Evolutionary conservation across 495 filamentous ascomycete genomes (phyloP).

Genomic region (Podospora sp.): DNA sequence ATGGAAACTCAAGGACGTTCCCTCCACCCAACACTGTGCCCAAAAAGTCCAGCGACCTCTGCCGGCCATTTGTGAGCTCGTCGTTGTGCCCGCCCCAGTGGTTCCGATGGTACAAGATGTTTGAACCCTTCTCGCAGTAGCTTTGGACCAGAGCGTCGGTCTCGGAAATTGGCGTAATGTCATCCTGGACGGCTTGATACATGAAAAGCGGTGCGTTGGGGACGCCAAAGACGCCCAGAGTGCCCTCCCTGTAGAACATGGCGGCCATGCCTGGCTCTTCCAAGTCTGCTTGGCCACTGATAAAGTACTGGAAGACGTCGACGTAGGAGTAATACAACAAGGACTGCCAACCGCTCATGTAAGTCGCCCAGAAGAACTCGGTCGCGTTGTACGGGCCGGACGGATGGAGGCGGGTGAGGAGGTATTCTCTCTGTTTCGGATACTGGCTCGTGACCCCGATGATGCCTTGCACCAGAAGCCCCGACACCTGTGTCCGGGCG

Average conservation of each 20-base stretch:
- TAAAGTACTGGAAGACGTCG: conserved; percentile 47
- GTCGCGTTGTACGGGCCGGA: conserved; percentile 29
- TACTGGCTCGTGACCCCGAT: conserved; percentile 34
- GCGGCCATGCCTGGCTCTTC: conserved; percentile 25
- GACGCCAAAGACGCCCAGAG: conserved; percentile 45
- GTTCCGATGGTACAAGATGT: conserved; percentile 50
- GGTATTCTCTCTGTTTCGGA: conserved; percentile 29
- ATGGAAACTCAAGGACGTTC: conserved; percentile 5
- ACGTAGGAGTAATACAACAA: conserved; percentile 35
- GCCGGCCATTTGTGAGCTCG: conserved; percentile 31
- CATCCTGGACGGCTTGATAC: conserved; percentile 56
- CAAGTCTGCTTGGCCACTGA: conserved; percentile 38
- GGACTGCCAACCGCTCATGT: conserved; percentile 32
- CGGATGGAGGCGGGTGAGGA: conserved; percentile 31
- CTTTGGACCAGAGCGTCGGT: conserved; percentile 47
- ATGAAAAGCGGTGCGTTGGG: conserved; percentile 50
- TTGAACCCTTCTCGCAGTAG: conserved; percentile 43
- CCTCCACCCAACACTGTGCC: conserved; percentile 22
- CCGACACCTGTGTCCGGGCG: conserved; percentile 26
- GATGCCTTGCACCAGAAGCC: conserved; percentile 30
- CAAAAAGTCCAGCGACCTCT: conserved; percentile 31
- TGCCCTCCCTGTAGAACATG: conserved; percentile 37
- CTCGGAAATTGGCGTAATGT: conserved; percentile 46
- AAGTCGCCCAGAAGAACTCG: conserved; percentile 36
- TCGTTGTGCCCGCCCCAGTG: conserved; percentile 39